Evolutionary conservation across 2,329 filamentous ascomycete species (phyloP).

Genomic region (Penicillium sp.): DNA sequence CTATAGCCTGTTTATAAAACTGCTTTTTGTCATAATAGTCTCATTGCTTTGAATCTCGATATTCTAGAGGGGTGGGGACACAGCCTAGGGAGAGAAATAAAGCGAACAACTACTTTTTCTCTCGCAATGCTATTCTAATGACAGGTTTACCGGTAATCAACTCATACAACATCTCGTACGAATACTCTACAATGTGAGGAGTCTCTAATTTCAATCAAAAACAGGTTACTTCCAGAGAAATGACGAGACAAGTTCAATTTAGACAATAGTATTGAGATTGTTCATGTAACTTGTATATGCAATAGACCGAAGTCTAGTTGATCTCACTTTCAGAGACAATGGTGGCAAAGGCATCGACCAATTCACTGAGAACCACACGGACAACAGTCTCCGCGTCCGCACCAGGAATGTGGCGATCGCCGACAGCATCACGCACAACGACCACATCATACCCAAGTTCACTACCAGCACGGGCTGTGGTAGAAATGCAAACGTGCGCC

Average conservation of each 20-base stretch:
- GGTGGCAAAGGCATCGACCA: conserved; percentile 63
- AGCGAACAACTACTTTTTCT: background rate
- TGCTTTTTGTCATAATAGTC: background rate
- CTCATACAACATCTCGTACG: background rate
- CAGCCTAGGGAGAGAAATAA: background rate
- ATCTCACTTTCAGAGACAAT: conserved; percentile 46
- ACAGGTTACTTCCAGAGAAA: no score
- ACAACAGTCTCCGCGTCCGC: conserved; percentile 51
- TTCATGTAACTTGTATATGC: background rate
- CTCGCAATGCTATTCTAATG: background rate
- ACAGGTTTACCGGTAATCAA: background rate
- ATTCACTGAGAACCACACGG: conserved; percentile 54
- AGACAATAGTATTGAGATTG: background rate
- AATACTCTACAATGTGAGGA: background rate
- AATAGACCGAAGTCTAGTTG: background rate
- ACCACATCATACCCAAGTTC: conserved; percentile 64
- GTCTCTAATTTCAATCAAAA: background rate
- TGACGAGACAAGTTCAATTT: background rate
- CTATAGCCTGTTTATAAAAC: background rate
- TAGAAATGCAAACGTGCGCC: conserved; percentile 62
- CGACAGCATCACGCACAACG: conserved; percentile 61
- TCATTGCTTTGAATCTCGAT: background rate
- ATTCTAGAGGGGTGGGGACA: background rate
- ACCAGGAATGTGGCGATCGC: conserved; percentile 65
- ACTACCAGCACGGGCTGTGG: conserved; percentile 60